Percentiles rank a stretch among this genome's conserved stretches.
Conservation (phyloP, 2,329 filamentous ascomycete genomes). For the Colletotrichum truncatum region DNA sequence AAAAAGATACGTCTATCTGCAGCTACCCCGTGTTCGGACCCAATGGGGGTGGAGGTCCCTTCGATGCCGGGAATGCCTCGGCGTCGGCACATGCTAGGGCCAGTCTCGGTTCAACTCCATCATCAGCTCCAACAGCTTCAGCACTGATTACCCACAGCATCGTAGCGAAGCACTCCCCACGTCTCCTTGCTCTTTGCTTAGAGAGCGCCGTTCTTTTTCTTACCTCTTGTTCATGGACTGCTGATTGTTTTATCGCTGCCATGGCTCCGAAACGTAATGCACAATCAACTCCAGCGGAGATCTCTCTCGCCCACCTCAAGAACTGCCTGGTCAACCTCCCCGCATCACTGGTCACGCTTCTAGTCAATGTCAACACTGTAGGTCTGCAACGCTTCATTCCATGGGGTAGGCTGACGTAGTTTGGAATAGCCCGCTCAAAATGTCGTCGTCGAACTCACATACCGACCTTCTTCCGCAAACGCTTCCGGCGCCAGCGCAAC, state of each 20-base stretch:
- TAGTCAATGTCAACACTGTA: conserved; percentile 92
- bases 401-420: not conserved
- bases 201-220: conserved; percentile 2
- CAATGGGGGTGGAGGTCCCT: conserved; percentile 20
- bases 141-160: not conserved
- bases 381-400: conserved; percentile 43
- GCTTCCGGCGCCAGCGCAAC: conserved; percentile 55
- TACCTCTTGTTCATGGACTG: not conserved
- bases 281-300: conserved; percentile 78
- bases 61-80: conserved; percentile 30
- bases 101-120: conserved; percentile 21
- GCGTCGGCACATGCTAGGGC: conserved; percentile 42
- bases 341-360: conserved; percentile 80
- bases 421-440: conserved; percentile 82
- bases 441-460: conserved; percentile 92
- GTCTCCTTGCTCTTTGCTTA: not conserved
- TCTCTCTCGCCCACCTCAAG: conserved; percentile 87
- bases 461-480: conserved; percentile 61
- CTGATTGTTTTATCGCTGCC: conserved; percentile 14
- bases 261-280: conserved; percentile 64
- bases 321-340: conserved; percentile 96
- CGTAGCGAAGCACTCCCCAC: not conserved
- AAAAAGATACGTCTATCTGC: conserved; percentile 10
- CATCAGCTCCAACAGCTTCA: conserved; percentile 15
- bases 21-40: conserved; percentile 23